phyloP scores from a whole-genome alignment of 2,329 filamentous ascomycete genomes.

The Phoma sp. region DNA sequence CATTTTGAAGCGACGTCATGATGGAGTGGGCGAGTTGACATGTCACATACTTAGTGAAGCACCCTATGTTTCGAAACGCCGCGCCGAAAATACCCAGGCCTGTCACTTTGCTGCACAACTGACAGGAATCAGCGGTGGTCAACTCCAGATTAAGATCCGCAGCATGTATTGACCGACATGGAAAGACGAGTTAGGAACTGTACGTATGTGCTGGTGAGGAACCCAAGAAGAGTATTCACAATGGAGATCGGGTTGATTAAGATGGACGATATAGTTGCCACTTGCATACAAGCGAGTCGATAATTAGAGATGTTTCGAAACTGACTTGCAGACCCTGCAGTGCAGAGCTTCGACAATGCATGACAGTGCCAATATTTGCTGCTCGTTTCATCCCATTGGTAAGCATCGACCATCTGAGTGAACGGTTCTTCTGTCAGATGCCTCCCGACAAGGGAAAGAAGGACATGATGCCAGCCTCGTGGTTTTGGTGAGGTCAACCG shows the following conservation, averaged over 20 bases:
- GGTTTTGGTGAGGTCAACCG: background rate
- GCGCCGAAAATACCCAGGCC: background rate
- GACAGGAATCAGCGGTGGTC: background rate
- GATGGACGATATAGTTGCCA: conserved; percentile 16
- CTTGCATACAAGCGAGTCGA: conserved; percentile 10
- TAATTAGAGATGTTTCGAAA: conserved; percentile 15
- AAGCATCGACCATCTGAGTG: background rate
- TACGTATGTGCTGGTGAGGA: background rate
- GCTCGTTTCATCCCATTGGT: background rate
- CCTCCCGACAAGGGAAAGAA: background rate
- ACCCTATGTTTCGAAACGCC: conserved; percentile 1
- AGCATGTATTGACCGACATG: background rate
- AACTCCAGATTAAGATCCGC: background rate
- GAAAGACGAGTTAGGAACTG: background rate
- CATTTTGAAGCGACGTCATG: background rate
- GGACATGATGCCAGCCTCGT: conserved; percentile 4
- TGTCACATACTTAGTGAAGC: conserved; percentile 2
- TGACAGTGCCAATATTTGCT: background rate
- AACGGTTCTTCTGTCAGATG: background rate
- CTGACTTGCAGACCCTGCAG: conserved; percentile 3
- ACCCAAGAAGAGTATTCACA: background rate
- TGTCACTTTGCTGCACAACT: background rate
- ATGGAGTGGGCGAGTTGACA: background rate
- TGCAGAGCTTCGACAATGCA: background rate
- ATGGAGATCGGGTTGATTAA: conserved; percentile 3